A percentile compares a stretch with the other conserved stretches of the same genome.
phyloP scores from a whole-genome alignment of 805 yeast species.

The Candida sakaeoensis region DNA sequence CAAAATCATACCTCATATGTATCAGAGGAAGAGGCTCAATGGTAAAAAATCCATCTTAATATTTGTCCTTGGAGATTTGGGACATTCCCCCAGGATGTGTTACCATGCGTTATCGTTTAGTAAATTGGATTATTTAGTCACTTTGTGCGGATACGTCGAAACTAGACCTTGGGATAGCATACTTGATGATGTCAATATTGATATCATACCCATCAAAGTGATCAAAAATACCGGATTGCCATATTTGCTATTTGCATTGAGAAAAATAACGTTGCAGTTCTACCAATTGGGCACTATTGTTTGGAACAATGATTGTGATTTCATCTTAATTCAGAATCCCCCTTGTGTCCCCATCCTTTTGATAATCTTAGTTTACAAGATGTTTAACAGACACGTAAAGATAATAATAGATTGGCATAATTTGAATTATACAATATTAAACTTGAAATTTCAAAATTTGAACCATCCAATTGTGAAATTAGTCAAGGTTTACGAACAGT shows the following conservation, averaged over 20 bases:
- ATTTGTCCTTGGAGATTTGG: conserved; percentile 87
- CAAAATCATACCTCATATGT: conserved; percentile 29
- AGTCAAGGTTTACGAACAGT: conserved; percentile 59
- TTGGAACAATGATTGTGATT: conserved; percentile 53
- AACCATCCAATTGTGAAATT: conserved; percentile 60
- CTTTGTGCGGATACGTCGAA: conserved; percentile 78
- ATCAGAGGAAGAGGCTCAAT: conserved; percentile 18
- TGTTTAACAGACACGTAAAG: conserved; percentile 50
- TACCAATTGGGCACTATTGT: conserved; percentile 45
- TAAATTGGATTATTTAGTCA: conserved; percentile 67
- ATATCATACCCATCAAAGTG: conserved; percentile 45
- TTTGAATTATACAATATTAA: conserved; percentile 78
- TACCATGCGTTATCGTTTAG: conserved; percentile 83
- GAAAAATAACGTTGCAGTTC: conserved; percentile 60
- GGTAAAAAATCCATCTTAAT: conserved; percentile 57
- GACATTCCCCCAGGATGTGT: conserved; percentile 92
- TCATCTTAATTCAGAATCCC: conserved; percentile 81
- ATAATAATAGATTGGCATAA: conserved; percentile 96
- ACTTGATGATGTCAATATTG: conserved; percentile 47
- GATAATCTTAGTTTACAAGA: conserved; percentile 52
- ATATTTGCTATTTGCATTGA: conserved; percentile 51
- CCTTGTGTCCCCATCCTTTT: conserved; percentile 84
- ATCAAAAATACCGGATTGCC: conserved; percentile 45
- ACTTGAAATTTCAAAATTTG: conserved; percentile 52
- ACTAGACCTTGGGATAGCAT: conserved; percentile 50